Base-by-base conservation (phyloP, 2,329 filamentous ascomycete genomes). In the Venturia aucupariae region DNA sequence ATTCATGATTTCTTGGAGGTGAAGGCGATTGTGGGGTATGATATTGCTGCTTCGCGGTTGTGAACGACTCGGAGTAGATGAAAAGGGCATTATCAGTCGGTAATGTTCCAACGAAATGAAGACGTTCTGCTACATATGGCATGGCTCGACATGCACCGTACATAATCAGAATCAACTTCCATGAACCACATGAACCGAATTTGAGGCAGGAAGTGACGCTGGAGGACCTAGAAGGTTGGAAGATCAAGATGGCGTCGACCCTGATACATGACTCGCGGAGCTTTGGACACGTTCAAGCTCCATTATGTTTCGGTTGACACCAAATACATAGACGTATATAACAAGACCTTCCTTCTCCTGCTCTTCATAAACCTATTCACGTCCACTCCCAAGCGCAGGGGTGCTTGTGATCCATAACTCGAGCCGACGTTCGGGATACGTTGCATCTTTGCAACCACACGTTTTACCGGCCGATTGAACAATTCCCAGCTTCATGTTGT, bases 11-110 rank as follows among this genome's bases (percentile, higher is more conserved):
- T 64, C 27, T 44, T 78, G 0, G 39, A 71, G 15, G 68, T 75
- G 1, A 67, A 68, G 3, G 70, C 71, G 1, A 51, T 78, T 7
- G 64, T 78, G 11, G 76, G 75, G 0, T 75, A 76, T 64, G 63
- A 59, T 32, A 24, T 24, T 24, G 27, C 41, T 62, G 60, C 59
- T 39, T 41, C 60, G 27, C 22, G 44, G 10, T 51, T 62, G 35
- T 60, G 38, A 60, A 19, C 19, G 13, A 41, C n/a, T n/a, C n/a
- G n/a, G n/a, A n/a, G n/a, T n/a, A n/a, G n/a, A n/a, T n/a, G n/a
- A 11, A 11, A 7, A 38, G 35, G 35, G 35, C 11, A 38, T 38
- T 11, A 3, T 38, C 35, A 38, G 35, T 38, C 35, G 35, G 35
- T 6, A 6, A 1, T 3, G 7, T 38, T 38, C 35, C 5, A 38